phyloP scores from a whole-genome alignment of 345 rosid genomes.

The Bruguiera sexangula region DNA sequence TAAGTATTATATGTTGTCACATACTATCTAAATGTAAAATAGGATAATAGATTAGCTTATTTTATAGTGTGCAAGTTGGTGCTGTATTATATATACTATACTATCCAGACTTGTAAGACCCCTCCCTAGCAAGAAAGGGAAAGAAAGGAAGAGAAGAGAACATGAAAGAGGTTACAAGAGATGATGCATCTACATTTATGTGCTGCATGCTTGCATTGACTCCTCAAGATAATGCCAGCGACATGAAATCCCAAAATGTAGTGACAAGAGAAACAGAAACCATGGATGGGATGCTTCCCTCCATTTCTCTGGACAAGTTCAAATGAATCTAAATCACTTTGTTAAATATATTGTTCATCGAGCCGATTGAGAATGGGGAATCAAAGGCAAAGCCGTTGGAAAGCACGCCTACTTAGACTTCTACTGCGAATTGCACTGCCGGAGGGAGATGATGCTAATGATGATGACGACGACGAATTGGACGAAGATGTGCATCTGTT shows the following conservation, averaged over 20 bases:
- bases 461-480: constrained; percentile 54
- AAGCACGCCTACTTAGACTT: constrained; percentile 61
- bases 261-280: constrained; percentile 2
- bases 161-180: not conserved
- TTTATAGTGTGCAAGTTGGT: no score
- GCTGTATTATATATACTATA: no score
- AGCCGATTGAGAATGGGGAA: constrained; percentile 40
- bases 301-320: constrained; percentile 6
- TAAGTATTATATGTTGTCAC: no score
- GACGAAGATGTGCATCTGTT: constrained; percentile 41
- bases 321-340: not conserved
- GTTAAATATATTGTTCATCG: constrained; percentile 9
- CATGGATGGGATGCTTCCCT: constrained; percentile 3
- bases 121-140: no score
- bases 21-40: no score
- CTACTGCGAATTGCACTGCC: constrained; percentile 51
- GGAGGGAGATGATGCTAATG: constrained; percentile 55
- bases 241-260: constrained; percentile 11
- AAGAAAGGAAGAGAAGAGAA: not conserved
- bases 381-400: constrained; percentile 57
- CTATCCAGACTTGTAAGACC: not conserved
- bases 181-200: constrained; percentile 18
- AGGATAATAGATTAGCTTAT: no score
- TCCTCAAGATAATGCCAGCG: constrained; percentile 17
- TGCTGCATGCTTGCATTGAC: constrained; percentile 21